These are phyloP conservation scores for Cyclospora cayetanensis DNA, from an alignment of 169 alveolate species.

Conservation along the genomic window DNA sequence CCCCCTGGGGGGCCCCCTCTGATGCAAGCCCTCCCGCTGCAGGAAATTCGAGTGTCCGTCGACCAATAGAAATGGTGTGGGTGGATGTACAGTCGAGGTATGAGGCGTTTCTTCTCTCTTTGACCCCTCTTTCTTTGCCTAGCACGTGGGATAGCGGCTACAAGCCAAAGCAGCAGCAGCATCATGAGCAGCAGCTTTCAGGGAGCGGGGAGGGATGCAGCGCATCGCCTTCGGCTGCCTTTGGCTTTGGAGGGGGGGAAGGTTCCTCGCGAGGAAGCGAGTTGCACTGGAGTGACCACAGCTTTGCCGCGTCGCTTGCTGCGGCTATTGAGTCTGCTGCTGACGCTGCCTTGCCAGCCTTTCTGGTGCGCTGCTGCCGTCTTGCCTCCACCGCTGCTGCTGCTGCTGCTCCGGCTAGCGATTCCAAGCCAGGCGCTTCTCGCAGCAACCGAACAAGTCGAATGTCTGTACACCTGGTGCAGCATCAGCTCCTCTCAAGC, in stretches of 20 bases:
- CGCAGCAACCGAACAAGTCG: constrained; percentile 31
- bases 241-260: not conserved
- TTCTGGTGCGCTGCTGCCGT: constrained; percentile 62
- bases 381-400: constrained; percentile 61
- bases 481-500: constrained; percentile 20
- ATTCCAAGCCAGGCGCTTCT: not conserved
- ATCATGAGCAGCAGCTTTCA: not conserved
- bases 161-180: not conserved
- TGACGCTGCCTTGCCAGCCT: constrained; percentile 37
- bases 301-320: constrained; percentile 17
- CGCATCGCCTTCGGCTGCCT: not conserved
- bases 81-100: constrained; percentile 36
- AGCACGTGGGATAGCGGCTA: not conserved
- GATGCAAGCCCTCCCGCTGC: constrained; percentile 51
- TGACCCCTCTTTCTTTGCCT: not conserved
- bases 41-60: not conserved
- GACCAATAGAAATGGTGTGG: constrained; percentile 43
- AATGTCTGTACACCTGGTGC: constrained; percentile 30
- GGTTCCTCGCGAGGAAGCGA: not conserved
- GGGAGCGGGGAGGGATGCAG: not conserved
- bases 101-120: constrained; percentile 37
- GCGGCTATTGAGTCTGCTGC: constrained; percentile 49
- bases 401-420: not conserved
- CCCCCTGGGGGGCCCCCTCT: constrained; percentile 29
- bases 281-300: constrained; percentile 14